A percentile compares a stretch with the other conserved stretches of the same genome.
Evolutionary conservation across 345 rosid genomes (phyloP).

Genomic region (Draba incana): DNA sequence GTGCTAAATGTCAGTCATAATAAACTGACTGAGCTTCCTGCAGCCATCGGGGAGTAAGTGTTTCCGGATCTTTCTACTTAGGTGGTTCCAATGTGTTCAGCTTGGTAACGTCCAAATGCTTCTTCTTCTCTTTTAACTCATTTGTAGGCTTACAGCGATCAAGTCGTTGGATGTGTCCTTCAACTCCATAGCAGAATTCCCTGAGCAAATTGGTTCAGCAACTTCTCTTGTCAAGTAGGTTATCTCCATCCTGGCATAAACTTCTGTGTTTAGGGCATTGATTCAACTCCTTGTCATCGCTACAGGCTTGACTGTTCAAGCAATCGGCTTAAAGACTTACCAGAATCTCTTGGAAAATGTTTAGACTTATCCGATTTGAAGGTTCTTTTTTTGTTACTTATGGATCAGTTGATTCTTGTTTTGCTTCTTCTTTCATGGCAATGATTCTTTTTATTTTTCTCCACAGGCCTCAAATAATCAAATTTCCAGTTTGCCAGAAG

Average conservation of each 20-base stretch:
- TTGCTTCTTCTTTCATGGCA: background rate
- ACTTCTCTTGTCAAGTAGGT: constrained; percentile 85
- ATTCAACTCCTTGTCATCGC: constrained; percentile 26
- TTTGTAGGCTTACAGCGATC: constrained; percentile 69
- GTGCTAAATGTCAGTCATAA: constrained; percentile 88
- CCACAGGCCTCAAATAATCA: constrained; percentile 77
- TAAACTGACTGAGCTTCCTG: constrained; percentile 69
- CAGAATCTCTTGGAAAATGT: constrained; percentile 78
- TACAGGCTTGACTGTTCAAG: constrained; percentile 86
- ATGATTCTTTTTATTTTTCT: constrained; percentile 32
- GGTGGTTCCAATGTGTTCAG: constrained; percentile 9
- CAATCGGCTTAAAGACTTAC: constrained; percentile 77
- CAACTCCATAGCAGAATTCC: constrained; percentile 59
- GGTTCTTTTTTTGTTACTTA: constrained; percentile 51
- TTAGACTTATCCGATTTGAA: constrained; percentile 74
- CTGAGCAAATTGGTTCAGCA: constrained; percentile 86
- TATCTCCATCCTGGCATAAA: constrained; percentile 15
- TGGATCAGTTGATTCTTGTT: constrained; percentile 26
- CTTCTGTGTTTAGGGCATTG: constrained; percentile 23
- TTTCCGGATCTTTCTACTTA: constrained; percentile 7
- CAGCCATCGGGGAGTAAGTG: constrained; percentile 84
- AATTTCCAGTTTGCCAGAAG: constrained; percentile 68
- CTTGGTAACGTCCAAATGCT: constrained; percentile 8
- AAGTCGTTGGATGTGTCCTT: constrained; percentile 84
- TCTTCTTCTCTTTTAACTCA: background rate